These are phyloP conservation scores for Lolium multiflorum DNA, from an alignment of 176 grass and related monocot species.

Conservation along the genomic window DNA sequence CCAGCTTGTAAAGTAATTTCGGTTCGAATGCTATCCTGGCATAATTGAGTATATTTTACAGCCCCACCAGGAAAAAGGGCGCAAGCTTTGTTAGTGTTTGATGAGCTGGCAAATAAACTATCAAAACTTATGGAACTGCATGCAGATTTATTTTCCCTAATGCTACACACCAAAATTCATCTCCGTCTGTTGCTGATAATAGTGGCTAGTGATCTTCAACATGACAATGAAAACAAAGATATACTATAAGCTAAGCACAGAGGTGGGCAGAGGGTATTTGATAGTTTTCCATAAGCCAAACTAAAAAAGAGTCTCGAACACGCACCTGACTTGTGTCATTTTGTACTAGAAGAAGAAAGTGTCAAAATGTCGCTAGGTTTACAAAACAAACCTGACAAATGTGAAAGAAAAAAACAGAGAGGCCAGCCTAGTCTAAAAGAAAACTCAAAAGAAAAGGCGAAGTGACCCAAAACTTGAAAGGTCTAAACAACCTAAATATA, in stretches of 20 bases:
- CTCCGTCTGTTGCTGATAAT: background rate
- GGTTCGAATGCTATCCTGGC: conserved; percentile 18
- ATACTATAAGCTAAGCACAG: background rate
- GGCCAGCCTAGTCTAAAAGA: background rate
- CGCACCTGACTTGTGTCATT: background rate
- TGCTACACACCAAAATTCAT: background rate
- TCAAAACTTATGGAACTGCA: background rate
- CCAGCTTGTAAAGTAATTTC: conserved; percentile 5
- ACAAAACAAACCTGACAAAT: background rate
- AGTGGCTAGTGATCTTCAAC: conserved; percentile 16
- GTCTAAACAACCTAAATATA: background rate
- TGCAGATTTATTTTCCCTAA: background rate
- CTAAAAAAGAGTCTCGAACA: background rate
- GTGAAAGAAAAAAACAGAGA: background rate
- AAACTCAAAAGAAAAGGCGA: background rate
- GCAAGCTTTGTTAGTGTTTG: background rate
- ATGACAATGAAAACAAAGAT: background rate
- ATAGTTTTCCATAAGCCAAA: background rate
- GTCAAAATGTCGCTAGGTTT: background rate
- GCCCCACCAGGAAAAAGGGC: conserved; percentile 19
- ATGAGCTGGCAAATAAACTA: conserved; percentile 23
- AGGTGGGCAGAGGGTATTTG: background rate
- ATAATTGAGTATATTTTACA: conserved; percentile 5
- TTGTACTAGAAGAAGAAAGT: background rate
- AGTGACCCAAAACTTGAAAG: background rate